These are phyloP conservation scores for Shiraia sp. DNA, from an alignment of 2,329 filamentous ascomycete genomes.

Conservation along the genomic window DNA sequence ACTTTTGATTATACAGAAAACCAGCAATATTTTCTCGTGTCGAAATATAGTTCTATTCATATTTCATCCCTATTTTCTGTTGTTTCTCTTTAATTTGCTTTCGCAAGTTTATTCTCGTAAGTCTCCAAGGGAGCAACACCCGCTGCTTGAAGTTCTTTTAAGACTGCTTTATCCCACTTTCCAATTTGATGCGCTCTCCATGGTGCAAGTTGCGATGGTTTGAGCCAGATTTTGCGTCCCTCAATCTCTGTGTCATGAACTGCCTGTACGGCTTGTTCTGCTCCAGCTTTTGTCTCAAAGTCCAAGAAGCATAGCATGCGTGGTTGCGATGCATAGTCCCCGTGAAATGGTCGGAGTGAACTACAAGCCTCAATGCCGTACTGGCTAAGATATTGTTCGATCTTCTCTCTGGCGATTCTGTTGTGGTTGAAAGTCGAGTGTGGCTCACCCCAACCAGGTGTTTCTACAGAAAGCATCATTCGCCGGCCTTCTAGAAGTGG, in stretches of 20 bases:
- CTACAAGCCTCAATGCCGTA: conserved; percentile 24
- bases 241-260: conserved; percentile 19
- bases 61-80: background rate
- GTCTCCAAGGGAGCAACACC: conserved; percentile 14
- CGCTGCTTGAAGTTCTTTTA: conserved; percentile 20
- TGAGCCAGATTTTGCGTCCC: conserved; percentile 11
- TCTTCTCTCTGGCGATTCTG: conserved; percentile 3
- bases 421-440: background rate
- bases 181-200: conserved; percentile 20
- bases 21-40: too few relatives aligned
- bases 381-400: conserved; percentile 13
- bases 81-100: background rate
- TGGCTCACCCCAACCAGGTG: conserved; percentile 20
- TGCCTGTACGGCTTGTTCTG: conserved; percentile 17
- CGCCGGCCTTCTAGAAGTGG: conserved; percentile 26
- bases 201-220: background rate
- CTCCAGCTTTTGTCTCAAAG: conserved; percentile 27
- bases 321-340: conserved; percentile 6
- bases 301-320: conserved; percentile 24
- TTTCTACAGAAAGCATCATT: conserved; percentile 15
- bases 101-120: conserved; percentile 15
- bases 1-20: too few relatives aligned
- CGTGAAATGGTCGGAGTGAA: conserved; percentile 7
- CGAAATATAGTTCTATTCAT: too few relatives aligned
- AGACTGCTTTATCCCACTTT: conserved; percentile 9